Base-by-base conservation (phyloP, 345 rosid species). In the Populus tremula region DNA sequence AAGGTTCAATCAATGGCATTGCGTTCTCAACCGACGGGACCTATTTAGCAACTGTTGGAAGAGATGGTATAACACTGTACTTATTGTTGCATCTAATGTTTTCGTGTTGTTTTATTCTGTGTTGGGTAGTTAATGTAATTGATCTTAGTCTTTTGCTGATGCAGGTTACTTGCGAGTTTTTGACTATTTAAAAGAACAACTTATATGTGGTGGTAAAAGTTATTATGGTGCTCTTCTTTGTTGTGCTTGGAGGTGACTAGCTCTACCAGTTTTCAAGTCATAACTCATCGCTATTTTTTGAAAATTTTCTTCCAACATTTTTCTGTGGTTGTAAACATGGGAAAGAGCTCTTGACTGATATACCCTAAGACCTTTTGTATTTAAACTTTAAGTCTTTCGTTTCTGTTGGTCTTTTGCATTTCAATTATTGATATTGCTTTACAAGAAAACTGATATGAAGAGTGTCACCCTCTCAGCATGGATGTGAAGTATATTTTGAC, bases 401-500 rank as follows among this genome's bases (percentile, higher is more conserved):
- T 47, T 27, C 33, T 66, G 1, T 39, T 36, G 59, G 27, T 81
- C 69, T 33, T 61, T 62, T 23, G 33, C 33, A 65, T 25, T 69
- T 56, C 35, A 23, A 78, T 39, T 43, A 66, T 53, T 70, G 39
- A 56, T 72, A 56, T 74, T 53, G 12, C 33, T 33, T 47, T 72
- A 41, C 21, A 43, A 41, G 63, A 74, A 71, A 74, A 33, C 71
- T 43, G 27, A 71, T 82, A 82, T 70, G 73, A 72, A 16, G 79
- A 31, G 14, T 83, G 67, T 70, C 53, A 49, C 77, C 63, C 85
- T 80, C 85, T 84, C 96, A 96, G 99, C 83, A 84, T 85, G 91
- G 99, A 96, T 83, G 98, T 96, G 54, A 96, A 96, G 79, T 96
- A 96, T 84, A 85, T 96, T 79, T 86, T 96, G 86, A 91, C 98